Percentiles rank a stretch among this genome's conserved stretches.
phyloP scores from a whole-genome alignment of 805 yeast species.

The Isabelozyma gotoi region DNA sequence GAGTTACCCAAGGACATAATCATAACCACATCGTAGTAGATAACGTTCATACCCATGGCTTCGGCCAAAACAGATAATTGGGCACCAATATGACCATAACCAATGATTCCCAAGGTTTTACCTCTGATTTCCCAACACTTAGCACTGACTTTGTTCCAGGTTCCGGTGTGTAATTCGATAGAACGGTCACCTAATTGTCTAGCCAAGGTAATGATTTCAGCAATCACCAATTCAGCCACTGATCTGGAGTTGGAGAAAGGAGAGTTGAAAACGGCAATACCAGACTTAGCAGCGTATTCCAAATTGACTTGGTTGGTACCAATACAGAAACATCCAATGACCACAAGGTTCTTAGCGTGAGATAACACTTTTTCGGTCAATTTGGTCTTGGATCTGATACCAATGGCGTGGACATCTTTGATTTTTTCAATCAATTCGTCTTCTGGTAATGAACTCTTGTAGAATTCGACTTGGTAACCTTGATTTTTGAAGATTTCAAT shows the following conservation, averaged over 20 bases:
- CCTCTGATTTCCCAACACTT: slow-evolving; percentile 99
- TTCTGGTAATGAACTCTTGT: slow-evolving; percentile 85
- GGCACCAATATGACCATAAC: slow-evolving; percentile 98
- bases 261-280: slow-evolving; percentile 96
- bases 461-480: slow-evolving; percentile 96
- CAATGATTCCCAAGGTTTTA: slow-evolving; percentile 93
- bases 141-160: slow-evolving; percentile 94
- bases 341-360: slow-evolving; percentile 87
- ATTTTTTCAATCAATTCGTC: slow-evolving; percentile 94
- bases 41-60: slow-evolving; percentile 94
- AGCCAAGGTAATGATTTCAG: slow-evolving; percentile 89
- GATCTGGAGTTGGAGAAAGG: slow-evolving; percentile 98
- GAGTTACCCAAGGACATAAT: slow-evolving; percentile 98
- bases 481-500: slow-evolving; percentile 78
- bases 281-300: slow-evolving; percentile 85
- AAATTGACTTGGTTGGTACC: slow-evolving; percentile 98
- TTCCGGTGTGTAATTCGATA: slow-evolving; percentile 90
- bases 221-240: slow-evolving; percentile 96
- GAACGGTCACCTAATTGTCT: slow-evolving; percentile 98
- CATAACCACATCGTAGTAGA: slow-evolving; percentile 88
- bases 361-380: slow-evolving; percentile 74
- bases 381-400: slow-evolving; percentile 96
- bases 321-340: slow-evolving; percentile 96
- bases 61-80: slow-evolving; percentile 97
- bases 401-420: slow-evolving; percentile 91